Evolutionary conservation across 331 rosid genomes (phyloP), one percentile per base, ranked within the genome.

Genomic region (Quercus lobata): DNA sequence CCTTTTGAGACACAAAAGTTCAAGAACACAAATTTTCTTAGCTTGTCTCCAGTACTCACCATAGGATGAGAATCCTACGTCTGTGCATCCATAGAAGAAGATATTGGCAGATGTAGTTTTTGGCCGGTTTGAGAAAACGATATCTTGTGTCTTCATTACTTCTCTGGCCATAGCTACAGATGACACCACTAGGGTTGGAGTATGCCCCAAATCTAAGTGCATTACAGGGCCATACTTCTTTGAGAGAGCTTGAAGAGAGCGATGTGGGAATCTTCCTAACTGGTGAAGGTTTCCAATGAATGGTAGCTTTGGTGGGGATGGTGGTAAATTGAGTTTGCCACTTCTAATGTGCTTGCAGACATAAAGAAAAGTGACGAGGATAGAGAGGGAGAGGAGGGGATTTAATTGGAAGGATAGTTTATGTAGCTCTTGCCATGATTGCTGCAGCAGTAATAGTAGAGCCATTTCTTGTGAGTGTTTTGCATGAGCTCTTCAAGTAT

Each of bases 21-120:
- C 80, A 3, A 44, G 46, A 0, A 83, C 87, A 4, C 82, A 75
- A 0, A 87, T 73, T 49, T 84, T 93, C 25, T 61, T 78, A 1
- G 78, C 84, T 41, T 86, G 84, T 53, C 85, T 88, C 97, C 97
- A 90, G 9, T 54, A 76, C 24, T 89, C 93, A 1, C 94, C 96
- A 11, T 83, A 86, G 7, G 44, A 25, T 14, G 78, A 73, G 11
- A 83, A 91, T 0, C 55, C 90, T 2, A 89, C 2, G 14, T 86
- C 92, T 0, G 5, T 68, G 68, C 75, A 60, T 5, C 79, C 89
- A 4, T 87, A 86, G 25, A 83, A 2, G 1, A 89, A 19, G 63
- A 69, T 63, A 7, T 80, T 65, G 2, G 86, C 1, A 6, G 84
- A 79, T 0, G 79, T 46, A 41, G 69, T 7, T 19, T 76, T 77